Evolutionary conservation across 1,284 basidiomycete species (phyloP).

Genomic region (Dichomitus squalens): DNA sequence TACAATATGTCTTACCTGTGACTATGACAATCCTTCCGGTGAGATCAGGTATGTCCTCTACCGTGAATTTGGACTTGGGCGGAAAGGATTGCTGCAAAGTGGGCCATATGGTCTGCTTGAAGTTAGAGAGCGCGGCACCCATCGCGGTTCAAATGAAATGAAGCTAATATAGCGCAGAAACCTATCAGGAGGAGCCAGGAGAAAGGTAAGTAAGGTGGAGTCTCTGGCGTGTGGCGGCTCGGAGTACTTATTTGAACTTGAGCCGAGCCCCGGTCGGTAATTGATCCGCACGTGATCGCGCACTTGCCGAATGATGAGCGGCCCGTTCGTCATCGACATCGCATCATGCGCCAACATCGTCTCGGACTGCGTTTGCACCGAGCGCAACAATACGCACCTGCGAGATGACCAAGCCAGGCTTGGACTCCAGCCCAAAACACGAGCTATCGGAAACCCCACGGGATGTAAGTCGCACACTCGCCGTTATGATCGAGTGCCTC

Average conservation of each 20-base stretch:
- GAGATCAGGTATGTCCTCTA: conserved; percentile 54
- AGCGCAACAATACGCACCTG: too few species aligned
- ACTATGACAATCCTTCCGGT: conserved; percentile 46
- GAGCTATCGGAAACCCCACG: too few species aligned
- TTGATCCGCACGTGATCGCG: too few species aligned
- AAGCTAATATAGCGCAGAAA: not conserved
- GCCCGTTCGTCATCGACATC: not conserved
- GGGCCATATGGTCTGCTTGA: not conserved
- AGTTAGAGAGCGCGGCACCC: conserved; percentile 2
- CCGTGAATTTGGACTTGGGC: conserved; percentile 45
- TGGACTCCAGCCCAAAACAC: too few species aligned
- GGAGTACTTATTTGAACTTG: not conserved
- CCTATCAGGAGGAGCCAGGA: not conserved
- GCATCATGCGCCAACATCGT: not conserved
- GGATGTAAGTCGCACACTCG: too few species aligned
- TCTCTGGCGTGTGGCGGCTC: not conserved
- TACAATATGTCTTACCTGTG: conserved; percentile 34
- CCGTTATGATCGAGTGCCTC: too few species aligned
- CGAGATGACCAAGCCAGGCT: too few species aligned
- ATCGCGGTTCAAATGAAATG: not conserved
- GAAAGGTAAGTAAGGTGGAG: not conserved
- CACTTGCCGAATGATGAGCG: not conserved
- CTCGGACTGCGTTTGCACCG: too few species aligned
- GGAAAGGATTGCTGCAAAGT: conserved; percentile 28
- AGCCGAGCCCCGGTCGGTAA: too few species aligned